Base-by-base conservation (phyloP, 1,284 basidiomycete species). In the Ceratobasidium theobromae region DNA sequence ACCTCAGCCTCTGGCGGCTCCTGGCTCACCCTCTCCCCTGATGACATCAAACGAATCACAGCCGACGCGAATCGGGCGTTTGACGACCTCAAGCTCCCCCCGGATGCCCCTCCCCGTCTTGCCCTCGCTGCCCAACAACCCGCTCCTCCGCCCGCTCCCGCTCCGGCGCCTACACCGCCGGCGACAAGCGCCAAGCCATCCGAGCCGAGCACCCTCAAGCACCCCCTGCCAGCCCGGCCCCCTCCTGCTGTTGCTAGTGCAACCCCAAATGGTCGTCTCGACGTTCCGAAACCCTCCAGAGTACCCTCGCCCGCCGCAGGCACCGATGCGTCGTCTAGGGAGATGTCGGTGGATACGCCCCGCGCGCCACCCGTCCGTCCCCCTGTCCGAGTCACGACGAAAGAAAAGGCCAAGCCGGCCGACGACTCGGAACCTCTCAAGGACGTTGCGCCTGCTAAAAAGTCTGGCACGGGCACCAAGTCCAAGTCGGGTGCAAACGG, bases 31-130 rank as follows among this genome's bases (percentile, higher is more conserved):
- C 57, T 60, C 21, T 23, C 57, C 46, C 43, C 54, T 30, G 57
- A 60, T n/a, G 57, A 60, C 45, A 60, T 45, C 14, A 60, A 60
- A 38, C 57, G 57, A 2, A 60, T 60, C 41, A 38, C 45, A 18
- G 57, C 57, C 32, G 57, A 60, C 45, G 57, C 57, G 38, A 60
- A 49, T 38, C 57, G 57, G 12, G 57, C 57, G 8, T 60, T 60
- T 60, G 57, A 60, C 38, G 28, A 60, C 18, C 57, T 60, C 45
- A 60, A 60, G 21, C 57, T 60, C 28, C 57, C 57, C 16, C 46
- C 57, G 23, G 57, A 60, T 40, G 57, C 57, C 16, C 57, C 4
- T 0, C 27, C 46, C 11, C 57, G 57, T 3, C 16, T 38, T 27
- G 57, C 57, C 23, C 45, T 60, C 25, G 54, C 54, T 6, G 43